Evolutionary conservation across 257 asterid species (phyloP).

Genomic region (Primulina huaijiensis): DNA sequence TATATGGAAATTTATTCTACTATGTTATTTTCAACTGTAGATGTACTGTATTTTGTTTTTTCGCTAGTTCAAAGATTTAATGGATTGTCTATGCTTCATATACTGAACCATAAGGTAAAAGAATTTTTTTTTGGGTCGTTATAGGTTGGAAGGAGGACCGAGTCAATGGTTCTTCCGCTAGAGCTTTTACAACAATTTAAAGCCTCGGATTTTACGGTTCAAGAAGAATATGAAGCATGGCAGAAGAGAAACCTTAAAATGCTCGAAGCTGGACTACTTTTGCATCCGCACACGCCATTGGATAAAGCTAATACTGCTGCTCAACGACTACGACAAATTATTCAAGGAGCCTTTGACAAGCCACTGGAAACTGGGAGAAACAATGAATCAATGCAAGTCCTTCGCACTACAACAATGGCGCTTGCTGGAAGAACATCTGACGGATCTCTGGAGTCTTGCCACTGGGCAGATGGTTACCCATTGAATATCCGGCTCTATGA

Average conservation of each 20-base stretch:
- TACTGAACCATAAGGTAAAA: constrained; percentile 6
- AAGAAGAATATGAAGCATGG: constrained; percentile 81
- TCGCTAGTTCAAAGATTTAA: not conserved
- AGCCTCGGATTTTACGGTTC: constrained; percentile 86
- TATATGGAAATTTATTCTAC: not conserved
- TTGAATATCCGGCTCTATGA: constrained; percentile 89
- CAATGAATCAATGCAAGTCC: constrained; percentile 95
- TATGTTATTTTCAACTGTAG: not conserved
- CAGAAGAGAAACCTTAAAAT: constrained; percentile 87
- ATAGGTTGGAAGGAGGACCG: constrained; percentile 82
- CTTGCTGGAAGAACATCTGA: constrained; percentile 80
- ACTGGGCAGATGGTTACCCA: constrained; percentile 99
- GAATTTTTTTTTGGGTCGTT: constrained; percentile 10
- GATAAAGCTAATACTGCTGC: constrained; percentile 70
- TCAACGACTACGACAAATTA: constrained; percentile 72
- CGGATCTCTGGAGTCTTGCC: constrained; percentile 72
- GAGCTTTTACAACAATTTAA: constrained; percentile 98
- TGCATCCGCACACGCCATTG: constrained; percentile 78
- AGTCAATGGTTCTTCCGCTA: constrained; percentile 79
- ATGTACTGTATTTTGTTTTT: constrained; percentile 2
- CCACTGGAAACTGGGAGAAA: constrained; percentile 98
- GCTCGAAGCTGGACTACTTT: constrained; percentile 92
- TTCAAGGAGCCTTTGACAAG: constrained; percentile 69
- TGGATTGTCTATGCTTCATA: not conserved
- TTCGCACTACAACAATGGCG: constrained; percentile 80